Base-by-base conservation (phyloP, 345 rosid species). In the Mercurialis annua region DNA sequence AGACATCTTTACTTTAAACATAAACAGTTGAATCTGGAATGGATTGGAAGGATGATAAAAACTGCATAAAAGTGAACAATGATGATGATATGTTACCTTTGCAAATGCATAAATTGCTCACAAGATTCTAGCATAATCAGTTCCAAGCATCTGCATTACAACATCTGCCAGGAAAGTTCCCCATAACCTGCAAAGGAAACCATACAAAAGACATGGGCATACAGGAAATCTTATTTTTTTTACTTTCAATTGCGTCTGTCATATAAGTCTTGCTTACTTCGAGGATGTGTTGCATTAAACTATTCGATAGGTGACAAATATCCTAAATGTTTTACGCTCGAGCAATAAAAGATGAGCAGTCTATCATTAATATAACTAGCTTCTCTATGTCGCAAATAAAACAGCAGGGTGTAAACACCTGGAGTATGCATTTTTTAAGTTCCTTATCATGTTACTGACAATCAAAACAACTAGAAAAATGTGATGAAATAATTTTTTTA, bases 101-200 rank as follows among this genome's bases (percentile, higher is more conserved):
- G 98, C 96, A 82, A 93, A 83, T 14, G 94, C 92, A 71, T 87
- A 93, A 72, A 93, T 87, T 59, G 98, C 98, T 78, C 85, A 84
- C 71, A 93, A 73, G 71, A 93, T 85, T 81, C 98, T 83, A 52
- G 97, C 92, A 81, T 90, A 89, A 81, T 93, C 98, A 57, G 98
- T 90, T 68, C 96, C 98, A 4, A 93, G 90, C 98, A 93, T 93
- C 72, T 90, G 98, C 83, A 90, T 93, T 31, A 93, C 96, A 54
- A 90, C 78, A 74, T 93, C 98, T 38, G 98, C 97, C 43, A 93
- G 79, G 63, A 93, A 83, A 58, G 97, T 89, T 66, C 97, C 98
- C 98, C 98, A 93, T 74, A 93, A 68, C 87, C 96, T 90, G 89
- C 71, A 80, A 11, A 67, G 61, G 54, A 30, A 48, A 8, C 49